These are phyloP conservation scores for Podospora tetraspora DNA, from an alignment of 495 filamentous ascomycete genomes.

Conservation along the genomic window DNA sequence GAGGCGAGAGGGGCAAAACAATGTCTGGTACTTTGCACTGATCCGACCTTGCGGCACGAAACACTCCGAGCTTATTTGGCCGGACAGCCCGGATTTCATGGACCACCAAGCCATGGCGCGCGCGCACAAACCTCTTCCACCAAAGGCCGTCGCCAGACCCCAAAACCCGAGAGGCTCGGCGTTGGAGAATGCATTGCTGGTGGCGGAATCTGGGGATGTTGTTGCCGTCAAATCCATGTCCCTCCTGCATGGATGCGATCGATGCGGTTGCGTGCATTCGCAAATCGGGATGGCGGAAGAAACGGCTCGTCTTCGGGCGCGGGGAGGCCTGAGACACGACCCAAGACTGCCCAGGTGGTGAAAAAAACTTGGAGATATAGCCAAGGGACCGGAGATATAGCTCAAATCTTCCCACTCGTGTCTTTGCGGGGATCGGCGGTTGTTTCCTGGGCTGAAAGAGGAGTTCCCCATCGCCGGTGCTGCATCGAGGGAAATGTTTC, in stretches of 20 bases:
- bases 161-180: not conserved
- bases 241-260: not conserved
- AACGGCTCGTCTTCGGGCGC: not conserved
- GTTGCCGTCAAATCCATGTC: not conserved
- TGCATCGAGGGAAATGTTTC: not conserved
- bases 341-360: not conserved
- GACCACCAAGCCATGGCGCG: slow-evolving; percentile 1
- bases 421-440: not conserved
- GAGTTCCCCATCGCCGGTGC: not conserved
- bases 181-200: not conserved
- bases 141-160: not conserved
- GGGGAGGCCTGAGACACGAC: not conserved
- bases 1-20: not conserved
- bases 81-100: slow-evolving; percentile 1
- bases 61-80: not conserved
- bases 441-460: not conserved
- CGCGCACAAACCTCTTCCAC: not conserved
- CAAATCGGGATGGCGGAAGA: not conserved
- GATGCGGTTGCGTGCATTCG: not conserved
- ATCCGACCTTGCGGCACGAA: not conserved
- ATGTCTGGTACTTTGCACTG: not conserved
- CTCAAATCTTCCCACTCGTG: not conserved
- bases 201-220: not conserved
- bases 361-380: not conserved
- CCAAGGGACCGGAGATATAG: not conserved